Conservation (phyloP, 73 alveolate species). For the Effrenium voratum region DNA sequence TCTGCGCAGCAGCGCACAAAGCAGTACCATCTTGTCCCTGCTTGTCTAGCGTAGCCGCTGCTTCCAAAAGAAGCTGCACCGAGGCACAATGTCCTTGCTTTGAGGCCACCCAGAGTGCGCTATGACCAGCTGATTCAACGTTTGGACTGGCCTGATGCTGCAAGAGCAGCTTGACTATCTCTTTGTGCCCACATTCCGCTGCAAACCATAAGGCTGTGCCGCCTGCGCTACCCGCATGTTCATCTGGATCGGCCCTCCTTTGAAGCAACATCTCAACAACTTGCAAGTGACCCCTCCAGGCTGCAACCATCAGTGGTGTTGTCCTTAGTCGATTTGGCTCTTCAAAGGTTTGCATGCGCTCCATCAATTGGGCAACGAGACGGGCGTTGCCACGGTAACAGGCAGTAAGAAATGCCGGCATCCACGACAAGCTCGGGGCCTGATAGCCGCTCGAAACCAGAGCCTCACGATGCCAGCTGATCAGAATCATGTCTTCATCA, state of each 20-base stretch:
- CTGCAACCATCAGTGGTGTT: conserved; percentile 36
- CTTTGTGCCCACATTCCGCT: conserved; percentile 35
- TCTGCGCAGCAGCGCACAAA: neutral
- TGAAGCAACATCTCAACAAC: conserved; percentile 41
- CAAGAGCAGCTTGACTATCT: neutral
- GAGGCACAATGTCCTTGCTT: conserved; percentile 19
- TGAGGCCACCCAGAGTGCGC: conserved; percentile 27
- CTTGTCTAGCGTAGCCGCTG: neutral
- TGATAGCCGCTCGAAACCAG: neutral
- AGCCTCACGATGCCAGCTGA: conserved; percentile 42
- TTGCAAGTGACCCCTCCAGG: conserved; percentile 26
- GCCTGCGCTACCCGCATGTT: neutral
- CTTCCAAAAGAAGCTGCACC: neutral
- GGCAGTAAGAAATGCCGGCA: conserved; percentile 25
- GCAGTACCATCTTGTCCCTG: neutral
- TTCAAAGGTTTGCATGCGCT: too few relatives aligned
- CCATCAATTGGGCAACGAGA: neutral
- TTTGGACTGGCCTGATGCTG: neutral
- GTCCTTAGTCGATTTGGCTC: neutral
- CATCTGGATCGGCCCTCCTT: conserved; percentile 22
- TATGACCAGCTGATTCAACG: neutral
- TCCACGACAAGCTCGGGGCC: conserved; percentile 8
- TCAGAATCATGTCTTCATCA: conserved; percentile 18
- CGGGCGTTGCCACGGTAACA: conserved; percentile 38
- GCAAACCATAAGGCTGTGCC: conserved; percentile 45